Percentiles rank a stretch among this genome's conserved stretches.
Conservation (phyloP, 768 basidiomycete genomes). For the Kwoniella pini region DNA sequence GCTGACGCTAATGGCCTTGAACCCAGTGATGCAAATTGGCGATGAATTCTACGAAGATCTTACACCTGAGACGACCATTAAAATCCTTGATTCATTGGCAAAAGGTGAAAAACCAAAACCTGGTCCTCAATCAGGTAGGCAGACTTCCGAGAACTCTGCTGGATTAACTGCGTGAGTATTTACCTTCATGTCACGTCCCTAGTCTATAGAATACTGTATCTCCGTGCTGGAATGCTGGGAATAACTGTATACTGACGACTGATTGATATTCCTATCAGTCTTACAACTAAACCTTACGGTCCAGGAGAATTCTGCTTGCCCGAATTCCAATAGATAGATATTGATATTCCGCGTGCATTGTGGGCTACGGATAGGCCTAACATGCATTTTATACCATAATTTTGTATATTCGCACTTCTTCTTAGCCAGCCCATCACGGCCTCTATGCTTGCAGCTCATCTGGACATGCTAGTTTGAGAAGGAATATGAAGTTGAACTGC, state of each 20-base stretch:
- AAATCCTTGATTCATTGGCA: slow-evolving; percentile 55
- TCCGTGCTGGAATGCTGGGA: not conserved
- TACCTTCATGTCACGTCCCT: not conserved
- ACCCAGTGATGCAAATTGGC: slow-evolving; percentile 80
- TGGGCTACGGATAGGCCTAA: too few species aligned
- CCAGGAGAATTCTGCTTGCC: slow-evolving; percentile 85
- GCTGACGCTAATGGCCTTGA: not conserved
- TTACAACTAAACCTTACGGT: slow-evolving; percentile 73
- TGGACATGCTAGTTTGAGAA: too few species aligned
- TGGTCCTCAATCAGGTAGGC: slow-evolving; percentile 86
- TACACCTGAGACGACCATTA: slow-evolving; percentile 57
- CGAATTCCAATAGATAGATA: slow-evolving; percentile 69
- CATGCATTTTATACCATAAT: slow-evolving; percentile 7
- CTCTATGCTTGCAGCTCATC: too few species aligned
- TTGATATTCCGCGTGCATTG: too few species aligned
- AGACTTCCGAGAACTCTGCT: slow-evolving; percentile 89
- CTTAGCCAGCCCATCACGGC: too few species aligned
- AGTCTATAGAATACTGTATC: too few species aligned
- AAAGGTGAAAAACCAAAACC: slow-evolving; percentile 80
- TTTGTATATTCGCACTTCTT: not conserved
- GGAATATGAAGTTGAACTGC: too few species aligned
- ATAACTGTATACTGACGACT: not conserved
- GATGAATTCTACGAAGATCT: slow-evolving; percentile 85
- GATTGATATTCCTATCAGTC: slow-evolving; percentile 3
- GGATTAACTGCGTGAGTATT: slow-evolving; percentile 68